Percentiles rank a stretch among this genome's conserved stretches.
These are phyloP conservation scores for Vitis riparia DNA, from an alignment of 164 flowering plant species.

Conservation along the genomic window DNA sequence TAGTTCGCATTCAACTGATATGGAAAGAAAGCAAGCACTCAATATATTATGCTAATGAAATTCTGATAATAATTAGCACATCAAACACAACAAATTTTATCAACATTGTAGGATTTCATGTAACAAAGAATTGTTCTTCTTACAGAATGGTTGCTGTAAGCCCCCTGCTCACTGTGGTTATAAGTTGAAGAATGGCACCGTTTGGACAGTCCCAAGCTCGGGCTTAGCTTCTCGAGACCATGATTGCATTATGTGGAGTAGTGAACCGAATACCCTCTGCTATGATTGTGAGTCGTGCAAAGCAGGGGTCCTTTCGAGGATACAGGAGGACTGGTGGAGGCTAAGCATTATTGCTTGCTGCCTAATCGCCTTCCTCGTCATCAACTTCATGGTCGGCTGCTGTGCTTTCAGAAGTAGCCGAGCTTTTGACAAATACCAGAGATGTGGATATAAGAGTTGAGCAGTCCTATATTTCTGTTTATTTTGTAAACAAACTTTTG, in stretches of 20 bases:
- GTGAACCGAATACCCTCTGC: slow-evolving; percentile 10
- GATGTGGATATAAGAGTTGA: not conserved
- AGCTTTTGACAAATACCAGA: not conserved
- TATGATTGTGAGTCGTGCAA: not conserved
- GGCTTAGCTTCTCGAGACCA: slow-evolving; percentile 12
- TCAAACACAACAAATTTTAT: no score
- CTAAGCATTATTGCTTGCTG: not conserved
- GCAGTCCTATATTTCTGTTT: not conserved
- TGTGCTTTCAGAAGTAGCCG: not conserved
- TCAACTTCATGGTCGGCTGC: not conserved
- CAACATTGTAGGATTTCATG: not conserved
- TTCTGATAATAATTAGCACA: no score
- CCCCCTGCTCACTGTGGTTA: slow-evolving; percentile 30
- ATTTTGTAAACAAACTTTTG: not conserved
- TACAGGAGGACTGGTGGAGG: not conserved
- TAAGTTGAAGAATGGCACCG: slow-evolving; percentile 16
- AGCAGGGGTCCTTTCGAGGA: not conserved
- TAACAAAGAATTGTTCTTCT: not conserved
- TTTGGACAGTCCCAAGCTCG: slow-evolving; percentile 23
- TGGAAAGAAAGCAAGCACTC: no score
- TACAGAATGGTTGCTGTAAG: slow-evolving; percentile 39
- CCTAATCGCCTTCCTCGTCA: not conserved
- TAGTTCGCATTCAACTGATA: no score
- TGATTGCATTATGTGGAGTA: slow-evolving; percentile 33
- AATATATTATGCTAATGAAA: no score